Percentiles rank a stretch among this genome's conserved stretches.
These are phyloP conservation scores for Fusarium proliferatum DNA, from an alignment of 2,329 filamentous ascomycete species.

Conservation along the genomic window DNA sequence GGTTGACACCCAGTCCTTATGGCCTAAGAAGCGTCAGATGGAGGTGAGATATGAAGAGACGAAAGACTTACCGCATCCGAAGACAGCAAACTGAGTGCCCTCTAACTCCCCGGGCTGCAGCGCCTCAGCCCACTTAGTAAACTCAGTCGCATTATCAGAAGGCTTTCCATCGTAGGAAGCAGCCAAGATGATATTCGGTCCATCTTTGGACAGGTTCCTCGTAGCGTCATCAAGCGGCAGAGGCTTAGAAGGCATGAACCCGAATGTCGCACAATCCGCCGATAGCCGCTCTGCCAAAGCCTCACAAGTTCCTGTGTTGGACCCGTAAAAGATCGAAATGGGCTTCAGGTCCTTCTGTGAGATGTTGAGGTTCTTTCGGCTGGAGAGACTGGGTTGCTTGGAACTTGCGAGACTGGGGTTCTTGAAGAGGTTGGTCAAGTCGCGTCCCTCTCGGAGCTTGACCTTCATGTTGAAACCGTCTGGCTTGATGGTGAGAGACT, in stretches of 20 bases:
- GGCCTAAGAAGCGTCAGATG: neutral
- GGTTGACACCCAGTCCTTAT: constrained; percentile 66
- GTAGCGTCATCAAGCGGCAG: neutral
- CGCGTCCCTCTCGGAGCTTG: constrained; percentile 1
- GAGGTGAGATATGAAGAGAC: neutral
- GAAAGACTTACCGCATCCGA: constrained; percentile 3
- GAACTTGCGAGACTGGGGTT: neutral
- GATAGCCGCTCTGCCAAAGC: neutral
- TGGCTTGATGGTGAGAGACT: neutral
- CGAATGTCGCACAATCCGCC: constrained; percentile 8
- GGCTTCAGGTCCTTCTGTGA: constrained; percentile 1
- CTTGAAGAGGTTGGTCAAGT: neutral
- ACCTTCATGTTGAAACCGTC: constrained; percentile 1
- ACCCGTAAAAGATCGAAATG: constrained; percentile 1
- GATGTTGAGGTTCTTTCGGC: neutral
- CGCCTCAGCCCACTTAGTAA: neutral
- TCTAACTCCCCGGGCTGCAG: neutral
- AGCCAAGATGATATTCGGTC: neutral
- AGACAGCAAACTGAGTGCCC: neutral
- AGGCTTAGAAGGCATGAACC: neutral
- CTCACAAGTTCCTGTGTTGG: constrained; percentile 6
- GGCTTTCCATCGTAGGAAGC: neutral
- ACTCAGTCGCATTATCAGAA: constrained; percentile 1
- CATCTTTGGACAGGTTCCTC: neutral
- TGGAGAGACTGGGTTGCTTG: neutral